Evolutionary conservation across 2,329 filamentous ascomycete species (phyloP), one percentile per base, ranked within the genome.

Genomic region (Venturia nashicola): DNA sequence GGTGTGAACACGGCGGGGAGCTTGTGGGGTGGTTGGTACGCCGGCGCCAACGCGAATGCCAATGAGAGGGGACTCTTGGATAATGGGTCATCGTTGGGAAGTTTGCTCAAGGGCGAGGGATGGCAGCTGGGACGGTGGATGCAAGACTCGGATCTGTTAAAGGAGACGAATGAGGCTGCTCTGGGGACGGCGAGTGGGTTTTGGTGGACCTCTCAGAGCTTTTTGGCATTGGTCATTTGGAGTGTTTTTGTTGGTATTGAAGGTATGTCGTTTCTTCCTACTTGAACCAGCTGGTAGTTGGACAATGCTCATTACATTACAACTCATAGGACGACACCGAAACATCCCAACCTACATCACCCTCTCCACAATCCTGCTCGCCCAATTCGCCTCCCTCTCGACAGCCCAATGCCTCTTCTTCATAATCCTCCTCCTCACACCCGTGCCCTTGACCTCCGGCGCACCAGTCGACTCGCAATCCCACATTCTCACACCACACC

Each of bases 371-470:
- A 77, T 86, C 65, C 71, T 79, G 16, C 72, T 88, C n/a, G 80
- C 80, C 18, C 83, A 86, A 62, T 74, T 84, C 5, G 79, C 86
- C 62, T 83, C 79, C 64, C 73, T 88, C 12, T 84, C 83, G 0
- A 86, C 83, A 68, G 82, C 84, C 2, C 81, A 85, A 71, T 86
- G 84, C 67, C 72, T 88, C 39, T 88, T 88, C 74, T 85, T 83
- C 69, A 69, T 86, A 11, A 79, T 82, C 8, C 74, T 86, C 36
- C 74, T 86, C 11, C 77, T 85, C 34, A 84, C 81, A 0, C 83
- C 83, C 0, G 70, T 80, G 5, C 80, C 82, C 1, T 66, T 82
- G 5, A 12, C 23, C 2, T 62, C 73, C 70, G 64, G 62, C 69
- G 65, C 23, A 72, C 68, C 65, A 69, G 61, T 57, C 72, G 65